Conservation (phyloP, 345 rosid species). For the Hibiscus tridactylites region DNA sequence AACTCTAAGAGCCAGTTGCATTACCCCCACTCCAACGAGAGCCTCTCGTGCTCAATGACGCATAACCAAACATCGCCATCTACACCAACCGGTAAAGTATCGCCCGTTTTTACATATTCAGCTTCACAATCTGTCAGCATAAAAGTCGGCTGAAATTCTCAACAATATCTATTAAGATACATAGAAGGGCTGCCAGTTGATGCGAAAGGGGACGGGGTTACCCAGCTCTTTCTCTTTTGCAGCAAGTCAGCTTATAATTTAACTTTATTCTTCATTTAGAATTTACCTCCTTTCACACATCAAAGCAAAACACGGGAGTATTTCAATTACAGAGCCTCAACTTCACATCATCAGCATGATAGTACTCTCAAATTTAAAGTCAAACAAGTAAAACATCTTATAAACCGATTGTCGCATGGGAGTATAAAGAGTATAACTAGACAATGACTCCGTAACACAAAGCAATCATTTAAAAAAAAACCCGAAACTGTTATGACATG, state of each 20-base stretch:
- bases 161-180: background rate
- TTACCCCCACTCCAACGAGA: background rate
- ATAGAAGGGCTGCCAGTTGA: background rate
- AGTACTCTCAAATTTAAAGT: conserved; percentile 10
- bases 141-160: background rate
- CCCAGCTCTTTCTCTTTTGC: background rate
- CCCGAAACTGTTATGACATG: conserved; percentile 7
- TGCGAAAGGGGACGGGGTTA: background rate
- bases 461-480: conserved; percentile 10
- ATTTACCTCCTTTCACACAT: background rate
- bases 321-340: background rate
- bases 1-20: background rate
- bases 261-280: background rate
- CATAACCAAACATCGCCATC: background rate
- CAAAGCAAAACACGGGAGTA: background rate
- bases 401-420: conserved; percentile 1
- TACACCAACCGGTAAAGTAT: background rate
- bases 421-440: background rate
- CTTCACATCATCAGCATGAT: conserved; percentile 4
- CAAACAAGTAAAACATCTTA: conserved; percentile 3
- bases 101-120: background rate
- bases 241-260: background rate
- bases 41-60: background rate
- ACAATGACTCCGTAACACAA: conserved; percentile 11
- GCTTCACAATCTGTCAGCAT: background rate